Evolutionary conservation across 176 grass and related monocot genomes (phyloP).

Genomic region (Triticum timopheevii): DNA sequence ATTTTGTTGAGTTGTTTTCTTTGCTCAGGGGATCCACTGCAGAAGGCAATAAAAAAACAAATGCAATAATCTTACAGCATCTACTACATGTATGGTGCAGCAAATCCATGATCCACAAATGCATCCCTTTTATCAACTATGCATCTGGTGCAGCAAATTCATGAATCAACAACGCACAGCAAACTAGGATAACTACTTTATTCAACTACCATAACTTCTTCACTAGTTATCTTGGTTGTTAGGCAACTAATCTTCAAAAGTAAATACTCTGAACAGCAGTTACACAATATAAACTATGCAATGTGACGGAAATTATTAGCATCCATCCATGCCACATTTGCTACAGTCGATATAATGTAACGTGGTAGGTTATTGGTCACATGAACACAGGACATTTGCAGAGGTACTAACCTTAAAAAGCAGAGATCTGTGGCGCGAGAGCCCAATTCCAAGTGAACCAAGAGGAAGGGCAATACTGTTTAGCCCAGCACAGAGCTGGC

Average conservation of each 20-base stretch:
- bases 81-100: not conserved
- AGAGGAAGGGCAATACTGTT: slow-evolving; percentile 78
- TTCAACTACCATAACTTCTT: not conserved
- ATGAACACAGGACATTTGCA: not conserved
- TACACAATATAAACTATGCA: not conserved
- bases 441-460: slow-evolving; percentile 66
- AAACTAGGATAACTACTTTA: slow-evolving; percentile 18
- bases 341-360: not conserved
- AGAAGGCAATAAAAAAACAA: slow-evolving; percentile 6
- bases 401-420: slow-evolving; percentile 86
- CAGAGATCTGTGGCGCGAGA: slow-evolving; percentile 83
- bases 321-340: not conserved
- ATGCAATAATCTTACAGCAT: slow-evolving; percentile 6
- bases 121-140: not conserved
- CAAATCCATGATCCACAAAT: not conserved
- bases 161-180: not conserved
- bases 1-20: slow-evolving; percentile 31
- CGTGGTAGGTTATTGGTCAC: not conserved
- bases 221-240: not conserved
- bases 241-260: not conserved
- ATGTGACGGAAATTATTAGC: not conserved
- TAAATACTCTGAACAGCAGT: not conserved
- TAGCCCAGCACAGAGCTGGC: slow-evolving; percentile 37
- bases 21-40: not conserved
- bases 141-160: not conserved